These are phyloP conservation scores for Comarum palustre DNA, from an alignment of 306 rosid genomes.

Conservation along the genomic window DNA sequence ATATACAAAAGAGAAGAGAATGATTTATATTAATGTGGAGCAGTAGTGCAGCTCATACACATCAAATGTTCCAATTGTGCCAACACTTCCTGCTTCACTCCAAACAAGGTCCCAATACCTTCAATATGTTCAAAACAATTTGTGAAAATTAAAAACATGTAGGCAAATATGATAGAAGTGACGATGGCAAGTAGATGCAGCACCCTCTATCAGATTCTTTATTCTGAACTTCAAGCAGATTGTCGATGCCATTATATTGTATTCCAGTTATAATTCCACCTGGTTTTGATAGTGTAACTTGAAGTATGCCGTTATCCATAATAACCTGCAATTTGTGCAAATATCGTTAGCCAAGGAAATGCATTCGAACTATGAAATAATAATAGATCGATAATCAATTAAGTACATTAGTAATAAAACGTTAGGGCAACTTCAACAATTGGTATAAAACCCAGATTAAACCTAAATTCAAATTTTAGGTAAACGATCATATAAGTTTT, in stretches of 20 bases:
- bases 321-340: constrained; percentile 42
- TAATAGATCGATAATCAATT: no score
- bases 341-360: not conserved
- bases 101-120: constrained; percentile 97
- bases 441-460: no score
- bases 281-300: constrained; percentile 68
- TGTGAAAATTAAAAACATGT: not conserved
- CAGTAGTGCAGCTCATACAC: constrained; percentile 27
- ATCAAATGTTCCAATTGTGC: constrained; percentile 58
- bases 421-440: no score
- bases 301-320: constrained; percentile 70
- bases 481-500: no score
- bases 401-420: no score
- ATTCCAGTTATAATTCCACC: constrained; percentile 66
- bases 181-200: not conserved
- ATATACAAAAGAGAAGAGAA: not conserved
- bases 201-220: constrained; percentile 56
- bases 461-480: no score
- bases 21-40: no score
- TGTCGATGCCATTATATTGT: constrained; percentile 54
- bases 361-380: no score
- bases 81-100: constrained; percentile 48
- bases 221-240: constrained; percentile 66
- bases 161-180: not conserved
- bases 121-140: not conserved